A percentile compares a stretch with the other conserved stretches of the same genome.
These are phyloP conservation scores for Durotheca rogersii DNA, from an alignment of 495 filamentous ascomycete genomes.

Conservation along the genomic window DNA sequence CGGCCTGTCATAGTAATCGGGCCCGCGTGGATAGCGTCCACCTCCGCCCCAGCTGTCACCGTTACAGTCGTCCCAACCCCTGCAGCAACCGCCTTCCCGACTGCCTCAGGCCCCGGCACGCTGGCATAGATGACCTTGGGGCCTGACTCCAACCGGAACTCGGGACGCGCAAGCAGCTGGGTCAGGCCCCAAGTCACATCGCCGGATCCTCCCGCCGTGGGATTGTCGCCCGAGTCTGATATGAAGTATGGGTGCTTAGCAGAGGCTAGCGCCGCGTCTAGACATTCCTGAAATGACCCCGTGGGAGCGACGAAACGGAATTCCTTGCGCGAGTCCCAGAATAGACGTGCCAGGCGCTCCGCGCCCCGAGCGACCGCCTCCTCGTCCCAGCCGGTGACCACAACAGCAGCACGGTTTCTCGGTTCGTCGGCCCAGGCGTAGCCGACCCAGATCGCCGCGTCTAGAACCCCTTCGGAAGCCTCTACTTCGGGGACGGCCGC, in stretches of 20 bases:
- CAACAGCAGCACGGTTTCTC: conserved; percentile 53
- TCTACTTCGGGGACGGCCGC: conserved; percentile 50
- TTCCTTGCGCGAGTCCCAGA: conserved; percentile 51
- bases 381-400: conserved; percentile 55
- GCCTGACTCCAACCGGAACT: conserved; percentile 44
- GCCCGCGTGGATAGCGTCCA: conserved; percentile 53
- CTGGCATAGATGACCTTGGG: conserved; percentile 58
- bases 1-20: conserved; percentile 56
- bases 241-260: conserved; percentile 55
- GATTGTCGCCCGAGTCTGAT: conserved; percentile 60
- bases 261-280: conserved; percentile 50
- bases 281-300: conserved; percentile 51
- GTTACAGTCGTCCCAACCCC: conserved; percentile 54
- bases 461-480: conserved; percentile 44
- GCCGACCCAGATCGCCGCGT: conserved; percentile 61
- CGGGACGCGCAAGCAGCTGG: conserved; percentile 48
- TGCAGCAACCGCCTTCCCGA: conserved; percentile 47
- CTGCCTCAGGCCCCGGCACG: conserved; percentile 52
- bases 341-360: conserved; percentile 47
- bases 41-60: conserved; percentile 56
- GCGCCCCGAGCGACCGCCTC: conserved; percentile 40
- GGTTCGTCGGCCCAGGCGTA: conserved; percentile 63
- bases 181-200: conserved; percentile 57
- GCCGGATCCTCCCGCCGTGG: conserved; percentile 57
- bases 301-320: conserved; percentile 59